Base-by-base conservation (phyloP, 108 stramenopile genomes). In the Skeletonema marinoi region DNA sequence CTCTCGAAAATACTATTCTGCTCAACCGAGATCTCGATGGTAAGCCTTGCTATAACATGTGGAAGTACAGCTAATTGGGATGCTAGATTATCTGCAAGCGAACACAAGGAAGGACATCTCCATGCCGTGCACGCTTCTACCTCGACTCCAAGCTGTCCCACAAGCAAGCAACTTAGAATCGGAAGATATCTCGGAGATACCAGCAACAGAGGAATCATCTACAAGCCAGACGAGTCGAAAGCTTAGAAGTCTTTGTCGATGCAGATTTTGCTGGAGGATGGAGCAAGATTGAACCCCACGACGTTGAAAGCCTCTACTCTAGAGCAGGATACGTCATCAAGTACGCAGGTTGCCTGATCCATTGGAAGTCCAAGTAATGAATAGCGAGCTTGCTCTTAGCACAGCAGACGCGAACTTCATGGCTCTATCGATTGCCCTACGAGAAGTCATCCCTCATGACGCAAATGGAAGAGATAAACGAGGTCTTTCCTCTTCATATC, bases 211-310 rank as follows among this genome's bases (percentile, higher is more conserved):
- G 74, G 74, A 12, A 56, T 75, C 1, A 59, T 68, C 36, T 75
- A 69, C 56, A 68, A 42, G 12, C 67, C 68, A 21, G 68, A 75
- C 35, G 25, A 19, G 17, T 30, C 31, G 6, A 60, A 38, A 39
- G 67, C 1, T 31, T 84, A 13, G 72, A 86, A 19, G 74, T 68
- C 60, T 86, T 69, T 58, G 80, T 74, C 6, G 85, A 86, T 71
- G 85, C 81, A 2, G 70, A 75, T 36, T 83, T 83, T 51, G 73
- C 81, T 58, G 87, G 87, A 4, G 63, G 63, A n/a, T 85, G 87
- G 84, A 7, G 12, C 4, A 41, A 64, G 33, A 62, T 32, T 6
- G 65, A 74, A 58, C 3, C 65, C 19, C 3, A 48, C 1, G 21
- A 46, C 6, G 60, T 60, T 5, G 30, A 29, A 2, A 48, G 33